phyloP scores from a whole-genome alignment of 2,329 filamentous ascomycete species.

The Colletotrichum sublineola region DNA sequence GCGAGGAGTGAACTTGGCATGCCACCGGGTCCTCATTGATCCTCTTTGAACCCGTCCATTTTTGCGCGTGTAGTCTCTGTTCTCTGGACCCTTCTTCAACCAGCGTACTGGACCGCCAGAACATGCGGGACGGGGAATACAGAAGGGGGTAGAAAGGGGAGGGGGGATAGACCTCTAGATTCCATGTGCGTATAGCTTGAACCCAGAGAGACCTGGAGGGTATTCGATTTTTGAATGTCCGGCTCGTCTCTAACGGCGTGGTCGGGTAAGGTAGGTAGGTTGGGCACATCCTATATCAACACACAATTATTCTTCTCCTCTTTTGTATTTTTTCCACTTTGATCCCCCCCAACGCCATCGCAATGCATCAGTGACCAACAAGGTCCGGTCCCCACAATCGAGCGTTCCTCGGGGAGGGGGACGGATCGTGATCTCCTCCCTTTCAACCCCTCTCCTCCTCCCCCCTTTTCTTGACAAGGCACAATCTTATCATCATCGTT shows the following conservation, averaged over 20 bases:
- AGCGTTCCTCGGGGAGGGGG: not conserved
- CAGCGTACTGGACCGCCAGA: not conserved
- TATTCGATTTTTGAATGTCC: slow-evolving; percentile 6
- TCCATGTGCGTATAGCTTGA: not conserved
- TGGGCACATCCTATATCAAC: slow-evolving; percentile 9
- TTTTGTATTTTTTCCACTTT: slow-evolving; percentile 25
- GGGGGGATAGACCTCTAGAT: not conserved
- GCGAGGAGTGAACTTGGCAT: not conserved
- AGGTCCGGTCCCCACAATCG: slow-evolving; percentile 7
- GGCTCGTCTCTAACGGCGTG: not conserved
- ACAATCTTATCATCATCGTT: not conserved
- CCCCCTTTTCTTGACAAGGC: not conserved
- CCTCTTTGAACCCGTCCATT: not conserved
- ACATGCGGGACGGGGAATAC: not conserved
- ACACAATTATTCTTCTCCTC: slow-evolving; percentile 17
- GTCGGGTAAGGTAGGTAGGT: not conserved
- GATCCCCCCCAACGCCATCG: slow-evolving; percentile 53
- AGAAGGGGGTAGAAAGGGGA: not conserved
- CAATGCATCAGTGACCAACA: slow-evolving; percentile 52
- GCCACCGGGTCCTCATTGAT: not conserved
- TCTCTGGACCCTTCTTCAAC: not conserved
- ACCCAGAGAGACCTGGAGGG: slow-evolving; percentile 15
- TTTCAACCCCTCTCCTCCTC: not conserved
- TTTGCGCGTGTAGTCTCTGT: not conserved
- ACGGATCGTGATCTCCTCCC: not conserved